Conservation (phyloP, 352 stramenopile genomes). For the Globisporangium acanthophoron region DNA sequence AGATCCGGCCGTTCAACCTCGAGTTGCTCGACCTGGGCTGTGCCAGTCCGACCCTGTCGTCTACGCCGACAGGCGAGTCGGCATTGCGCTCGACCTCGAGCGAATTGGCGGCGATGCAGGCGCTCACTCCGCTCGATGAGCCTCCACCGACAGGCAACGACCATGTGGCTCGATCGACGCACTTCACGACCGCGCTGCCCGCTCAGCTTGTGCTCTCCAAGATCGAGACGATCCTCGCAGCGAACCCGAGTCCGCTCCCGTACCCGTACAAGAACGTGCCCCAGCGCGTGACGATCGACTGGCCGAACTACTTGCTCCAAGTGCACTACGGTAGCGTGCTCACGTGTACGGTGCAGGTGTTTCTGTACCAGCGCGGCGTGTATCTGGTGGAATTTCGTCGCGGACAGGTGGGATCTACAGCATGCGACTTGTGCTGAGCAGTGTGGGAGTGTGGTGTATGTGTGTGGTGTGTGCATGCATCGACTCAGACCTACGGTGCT, state of each 20-base stretch:
- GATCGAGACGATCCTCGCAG: constrained; percentile 48
- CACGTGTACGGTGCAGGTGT: constrained; percentile 75
- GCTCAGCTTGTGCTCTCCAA: constrained; percentile 61
- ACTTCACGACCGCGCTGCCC: constrained; percentile 63
- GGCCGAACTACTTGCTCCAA: constrained; percentile 69
- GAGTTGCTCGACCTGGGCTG: constrained; percentile 13
- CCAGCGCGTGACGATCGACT: constrained; percentile 59
- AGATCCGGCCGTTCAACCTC: constrained; percentile 22
- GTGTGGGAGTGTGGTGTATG: neutral
- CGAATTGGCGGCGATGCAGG: neutral
- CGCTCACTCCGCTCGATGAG: constrained; percentile 10
- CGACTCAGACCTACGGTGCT: neutral
- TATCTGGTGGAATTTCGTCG: constrained; percentile 81
- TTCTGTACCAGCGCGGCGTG: constrained; percentile 71
- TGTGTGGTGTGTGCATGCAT: neutral
- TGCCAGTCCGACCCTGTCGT: constrained; percentile 2
- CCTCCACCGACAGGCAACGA: constrained; percentile 52
- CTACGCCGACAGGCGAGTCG: constrained; percentile 9
- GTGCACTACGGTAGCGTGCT: constrained; percentile 55
- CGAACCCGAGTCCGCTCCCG: constrained; percentile 36
- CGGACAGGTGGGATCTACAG: constrained; percentile 44
- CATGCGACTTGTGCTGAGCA: neutral
- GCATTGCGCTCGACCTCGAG: neutral
- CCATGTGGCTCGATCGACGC: constrained; percentile 61
- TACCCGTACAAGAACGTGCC: constrained; percentile 36